These are phyloP conservation scores for Cercospora sp. DNA, from an alignment of 2,329 filamentous ascomycete genomes.

Conservation along the genomic window DNA sequence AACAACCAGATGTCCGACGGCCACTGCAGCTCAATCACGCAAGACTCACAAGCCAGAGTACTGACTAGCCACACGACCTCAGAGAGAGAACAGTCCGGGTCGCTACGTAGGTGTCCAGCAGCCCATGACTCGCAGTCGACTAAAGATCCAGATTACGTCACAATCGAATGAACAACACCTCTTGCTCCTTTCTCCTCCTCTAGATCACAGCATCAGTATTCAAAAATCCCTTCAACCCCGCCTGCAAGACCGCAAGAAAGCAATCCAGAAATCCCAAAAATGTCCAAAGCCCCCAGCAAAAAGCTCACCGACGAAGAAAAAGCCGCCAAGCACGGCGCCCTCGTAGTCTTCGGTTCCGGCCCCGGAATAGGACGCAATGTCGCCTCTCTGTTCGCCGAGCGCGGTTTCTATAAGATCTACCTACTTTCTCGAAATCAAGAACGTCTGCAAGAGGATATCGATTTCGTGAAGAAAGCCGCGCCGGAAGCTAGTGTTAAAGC, in stretches of 20 bases:
- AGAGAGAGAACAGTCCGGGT: background rate
- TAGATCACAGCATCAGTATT: too few relatives aligned
- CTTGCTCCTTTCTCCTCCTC: background rate
- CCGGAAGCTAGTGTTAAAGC: slow-evolving; percentile 39
- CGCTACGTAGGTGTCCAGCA: slow-evolving; percentile 8
- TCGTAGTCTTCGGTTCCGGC: slow-evolving; percentile 36
- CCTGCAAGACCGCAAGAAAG: too few relatives aligned
- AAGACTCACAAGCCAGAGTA: background rate
- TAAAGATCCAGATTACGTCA: slow-evolving; percentile 4
- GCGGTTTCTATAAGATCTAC: slow-evolving; percentile 31
- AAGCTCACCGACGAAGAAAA: slow-evolving; percentile 16
- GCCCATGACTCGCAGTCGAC: slow-evolving; percentile 9
- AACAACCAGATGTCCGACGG: background rate
- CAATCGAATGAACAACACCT: slow-evolving; percentile 2
- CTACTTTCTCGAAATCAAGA: slow-evolving; percentile 29
- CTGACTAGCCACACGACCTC: slow-evolving; percentile 1
- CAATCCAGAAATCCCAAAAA: too few relatives aligned
- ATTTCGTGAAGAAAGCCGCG: slow-evolving; percentile 21
- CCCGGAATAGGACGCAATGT: slow-evolving; percentile 35
- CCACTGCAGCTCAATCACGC: background rate
- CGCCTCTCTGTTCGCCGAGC: slow-evolving; percentile 32
- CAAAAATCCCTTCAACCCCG: too few relatives aligned
- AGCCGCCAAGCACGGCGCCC: slow-evolving; percentile 24
- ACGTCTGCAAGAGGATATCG: slow-evolving; percentile 30
- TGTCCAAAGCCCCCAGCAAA: slow-evolving; percentile 14